Conservation (phyloP, 2,329 filamentous ascomycete species). For the Colletotrichum tanaceti region DNA sequence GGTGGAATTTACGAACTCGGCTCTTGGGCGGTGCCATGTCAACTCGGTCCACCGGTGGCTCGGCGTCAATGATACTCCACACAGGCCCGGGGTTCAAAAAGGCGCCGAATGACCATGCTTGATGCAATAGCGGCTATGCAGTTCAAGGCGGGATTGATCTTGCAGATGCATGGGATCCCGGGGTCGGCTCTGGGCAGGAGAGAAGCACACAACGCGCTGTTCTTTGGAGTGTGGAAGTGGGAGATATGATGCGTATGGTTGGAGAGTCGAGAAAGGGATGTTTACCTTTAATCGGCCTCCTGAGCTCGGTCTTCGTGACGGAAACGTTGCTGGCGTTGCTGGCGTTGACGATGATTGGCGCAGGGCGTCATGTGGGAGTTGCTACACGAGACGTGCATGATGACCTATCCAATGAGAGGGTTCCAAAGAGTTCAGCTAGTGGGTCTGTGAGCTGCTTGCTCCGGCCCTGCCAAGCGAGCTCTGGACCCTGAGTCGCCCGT, state of each 20-base stretch:
- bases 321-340: slow-evolving; percentile 21
- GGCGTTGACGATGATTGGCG: slow-evolving; percentile 33
- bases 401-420: slow-evolving; percentile 39
- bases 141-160: slow-evolving; percentile 20
- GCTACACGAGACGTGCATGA: slow-evolving; percentile 45
- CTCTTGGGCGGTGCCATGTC: slow-evolving; percentile 51
- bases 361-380: slow-evolving; percentile 12
- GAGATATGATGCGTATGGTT: neutral
- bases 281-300: slow-evolving; percentile 16
- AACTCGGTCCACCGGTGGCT: slow-evolving; percentile 6
- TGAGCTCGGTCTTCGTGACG: slow-evolving; percentile 6
- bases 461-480: neutral
- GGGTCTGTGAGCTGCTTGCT: neutral
- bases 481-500: neutral
- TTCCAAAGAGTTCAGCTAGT: neutral
- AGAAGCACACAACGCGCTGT: neutral
- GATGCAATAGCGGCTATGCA: slow-evolving; percentile 24
- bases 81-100: slow-evolving; percentile 31
- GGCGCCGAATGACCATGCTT: slow-evolving; percentile 38
- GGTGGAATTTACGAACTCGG: slow-evolving; percentile 53
- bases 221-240: neutral
- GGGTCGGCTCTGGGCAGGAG: slow-evolving; percentile 8
- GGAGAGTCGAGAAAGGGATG: neutral
- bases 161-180: slow-evolving; percentile 31
- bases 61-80: slow-evolving; percentile 34